Conservation (phyloP, 176 grass and related monocot genomes). For the Phoenix dactylifera region DNA sequence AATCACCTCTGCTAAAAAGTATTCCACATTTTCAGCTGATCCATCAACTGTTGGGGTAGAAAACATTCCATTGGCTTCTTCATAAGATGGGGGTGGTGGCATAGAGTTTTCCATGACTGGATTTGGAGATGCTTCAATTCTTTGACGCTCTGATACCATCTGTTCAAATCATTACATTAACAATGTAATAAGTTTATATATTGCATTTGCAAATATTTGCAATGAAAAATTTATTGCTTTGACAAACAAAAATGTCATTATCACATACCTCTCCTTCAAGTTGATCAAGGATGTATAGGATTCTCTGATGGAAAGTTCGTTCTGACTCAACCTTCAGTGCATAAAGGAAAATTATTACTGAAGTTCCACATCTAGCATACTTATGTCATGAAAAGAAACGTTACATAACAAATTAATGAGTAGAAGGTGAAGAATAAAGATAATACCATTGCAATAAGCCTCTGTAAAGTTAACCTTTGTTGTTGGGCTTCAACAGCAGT, state of each 20-base stretch:
- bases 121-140: constrained; percentile 56
- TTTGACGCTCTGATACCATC: constrained; percentile 77
- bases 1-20: constrained; percentile 76
- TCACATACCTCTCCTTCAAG: constrained; percentile 58
- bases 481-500: constrained; percentile 82
- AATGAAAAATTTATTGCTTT: too few species aligned
- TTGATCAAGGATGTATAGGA: constrained; percentile 71
- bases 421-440: too few species aligned
- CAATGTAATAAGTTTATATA: too few species aligned
- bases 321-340: constrained; percentile 67
- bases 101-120: constrained; percentile 43
- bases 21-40: constrained; percentile 45
- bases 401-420: too few species aligned
- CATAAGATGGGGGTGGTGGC: constrained; percentile 60
- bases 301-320: constrained; percentile 72
- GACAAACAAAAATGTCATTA: neutral
- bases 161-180: constrained; percentile 14
- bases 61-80: constrained; percentile 52
- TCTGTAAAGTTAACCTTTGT: constrained; percentile 82
- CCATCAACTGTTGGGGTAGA: constrained; percentile 41
- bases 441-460: constrained; percentile 79
- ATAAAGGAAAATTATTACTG: neutral
- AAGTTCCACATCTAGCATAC: neutral
- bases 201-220: too few species aligned
- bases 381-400: constrained; percentile 7